phyloP scores from a whole-genome alignment of 2,329 filamentous ascomycete genomes.

The Aureobasidium vineae region DNA sequence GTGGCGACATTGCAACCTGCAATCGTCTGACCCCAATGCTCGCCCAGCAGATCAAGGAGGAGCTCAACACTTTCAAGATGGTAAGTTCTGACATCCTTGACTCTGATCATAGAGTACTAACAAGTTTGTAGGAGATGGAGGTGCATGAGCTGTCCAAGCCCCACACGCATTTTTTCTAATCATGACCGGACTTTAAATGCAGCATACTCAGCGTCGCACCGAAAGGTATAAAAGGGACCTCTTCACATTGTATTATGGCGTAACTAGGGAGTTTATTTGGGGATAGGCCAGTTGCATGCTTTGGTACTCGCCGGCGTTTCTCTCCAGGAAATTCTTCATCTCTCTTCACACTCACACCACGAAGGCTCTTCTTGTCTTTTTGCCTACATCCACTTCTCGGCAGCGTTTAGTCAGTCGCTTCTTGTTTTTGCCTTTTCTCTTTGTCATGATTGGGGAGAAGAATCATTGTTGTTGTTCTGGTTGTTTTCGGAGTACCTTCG shows the following conservation, averaged over 20 bases:
- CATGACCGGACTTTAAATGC: conserved; percentile 35
- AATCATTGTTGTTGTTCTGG: conserved; percentile 23
- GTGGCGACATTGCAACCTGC: conserved; percentile 95
- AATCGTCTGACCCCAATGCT: conserved; percentile 96
- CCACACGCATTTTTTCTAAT: conserved; percentile 99
- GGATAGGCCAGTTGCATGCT: conserved; percentile 23
- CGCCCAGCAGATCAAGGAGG: conserved; percentile 98
- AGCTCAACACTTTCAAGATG: conserved; percentile 99
- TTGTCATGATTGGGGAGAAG: conserved; percentile 6
- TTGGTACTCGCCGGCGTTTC: conserved; percentile 20
- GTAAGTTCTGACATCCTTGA: conserved; percentile 52
- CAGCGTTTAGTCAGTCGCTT: conserved; percentile 26
- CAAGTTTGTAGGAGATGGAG: conserved; percentile 84
- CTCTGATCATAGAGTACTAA: conserved; percentile 41
- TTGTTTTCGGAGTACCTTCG: conserved; percentile 22
- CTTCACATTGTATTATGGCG: conserved; percentile 27
- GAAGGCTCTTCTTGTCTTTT: conserved; percentile 9
- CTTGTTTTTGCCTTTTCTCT: conserved; percentile 10
- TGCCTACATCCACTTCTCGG: conserved; percentile 13
- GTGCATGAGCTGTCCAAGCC: conserved; percentile 98
- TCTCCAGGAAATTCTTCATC: conserved; percentile 24
- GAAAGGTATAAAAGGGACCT: conserved; percentile 14
- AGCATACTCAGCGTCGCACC: conserved; percentile 25
- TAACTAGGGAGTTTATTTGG: conserved; percentile 18
- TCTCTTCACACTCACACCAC: conserved; percentile 8